Evolutionary conservation across 768 basidiomycete species (phyloP).

Genomic region (Tricholomella constricta): DNA sequence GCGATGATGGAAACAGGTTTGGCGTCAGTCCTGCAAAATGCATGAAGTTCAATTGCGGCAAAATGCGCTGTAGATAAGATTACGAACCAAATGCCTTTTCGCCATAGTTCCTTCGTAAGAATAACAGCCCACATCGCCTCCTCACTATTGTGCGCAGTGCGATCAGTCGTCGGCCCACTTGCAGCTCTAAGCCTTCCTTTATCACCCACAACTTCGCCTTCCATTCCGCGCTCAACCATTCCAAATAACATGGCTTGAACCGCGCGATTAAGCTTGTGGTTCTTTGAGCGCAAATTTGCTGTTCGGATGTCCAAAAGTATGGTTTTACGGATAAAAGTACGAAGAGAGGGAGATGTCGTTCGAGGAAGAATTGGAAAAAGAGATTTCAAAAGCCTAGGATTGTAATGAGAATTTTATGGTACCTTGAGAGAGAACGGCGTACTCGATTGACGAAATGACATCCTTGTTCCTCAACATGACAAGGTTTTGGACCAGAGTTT

Average conservation of each 20-base stretch:
- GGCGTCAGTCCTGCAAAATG: conserved; percentile 68
- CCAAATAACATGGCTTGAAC: conserved; percentile 95
- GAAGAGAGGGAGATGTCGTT: conserved; percentile 82
- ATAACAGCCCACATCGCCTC: conserved; percentile 99
- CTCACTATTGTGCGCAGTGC: conserved; percentile 54
- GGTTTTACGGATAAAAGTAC: conserved; percentile 86
- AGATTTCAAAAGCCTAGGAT: conserved; percentile 74
- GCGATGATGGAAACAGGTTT: conserved; percentile 93
- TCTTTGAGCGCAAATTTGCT: conserved; percentile 85
- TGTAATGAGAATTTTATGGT: neutral
- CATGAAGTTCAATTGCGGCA: conserved; percentile 3
- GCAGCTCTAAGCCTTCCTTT: conserved; percentile 70
- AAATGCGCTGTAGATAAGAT: neutral
- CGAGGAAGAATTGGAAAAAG: conserved; percentile 97
- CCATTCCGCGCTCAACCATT: conserved; percentile 95
- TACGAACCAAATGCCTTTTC: conserved; percentile 82
- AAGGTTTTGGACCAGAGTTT: conserved; percentile 84
- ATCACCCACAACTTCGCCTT: conserved; percentile 76
- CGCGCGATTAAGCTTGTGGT: conserved; percentile 94
- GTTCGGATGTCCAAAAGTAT: conserved; percentile 92
- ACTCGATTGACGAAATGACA: conserved; percentile 93
- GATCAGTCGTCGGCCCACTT: conserved; percentile 38
- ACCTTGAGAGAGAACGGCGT: conserved; percentile 25
- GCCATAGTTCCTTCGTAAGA: conserved; percentile 92
- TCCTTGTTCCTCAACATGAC: conserved; percentile 93